Percentiles rank a stretch among this genome's conserved stretches.
Conservation (phyloP, 441 rosid genomes). For the Cnidoscolus chayamansa region DNA sequence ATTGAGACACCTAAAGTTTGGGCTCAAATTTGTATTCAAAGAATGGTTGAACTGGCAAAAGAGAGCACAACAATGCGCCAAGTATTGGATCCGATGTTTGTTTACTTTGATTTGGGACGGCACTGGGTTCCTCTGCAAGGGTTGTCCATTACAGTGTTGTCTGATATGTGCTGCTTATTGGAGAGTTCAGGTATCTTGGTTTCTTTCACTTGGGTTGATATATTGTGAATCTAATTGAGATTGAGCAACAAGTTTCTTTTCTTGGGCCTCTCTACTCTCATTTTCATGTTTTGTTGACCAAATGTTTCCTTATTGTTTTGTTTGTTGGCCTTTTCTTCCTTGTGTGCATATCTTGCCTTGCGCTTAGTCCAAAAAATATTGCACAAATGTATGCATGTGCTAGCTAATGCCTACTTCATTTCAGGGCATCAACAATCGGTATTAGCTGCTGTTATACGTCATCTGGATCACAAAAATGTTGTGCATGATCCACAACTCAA, state of each 20-base stretch:
- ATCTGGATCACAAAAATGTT: conserved; percentile 89
- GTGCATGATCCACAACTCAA: conserved; percentile 75
- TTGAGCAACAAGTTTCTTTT: too few species aligned
- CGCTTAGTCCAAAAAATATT: background rate
- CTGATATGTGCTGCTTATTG: conserved; percentile 71
- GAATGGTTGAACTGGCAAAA: conserved; percentile 85
- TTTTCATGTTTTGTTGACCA: too few species aligned
- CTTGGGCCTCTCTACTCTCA: too few species aligned
- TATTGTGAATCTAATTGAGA: too few species aligned
- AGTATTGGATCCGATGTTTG: conserved; percentile 79
- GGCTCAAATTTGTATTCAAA: conserved; percentile 94
- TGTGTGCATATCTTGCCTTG: background rate
- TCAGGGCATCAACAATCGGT: conserved; percentile 80
- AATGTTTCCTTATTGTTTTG: background rate
- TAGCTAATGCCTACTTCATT: conserved; percentile 26
- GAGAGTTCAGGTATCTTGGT: conserved; percentile 62
- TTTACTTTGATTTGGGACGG: conserved; percentile 68
- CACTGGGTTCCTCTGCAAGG: conserved; percentile 84
- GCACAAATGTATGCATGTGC: background rate
- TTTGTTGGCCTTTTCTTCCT: background rate
- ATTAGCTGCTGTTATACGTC: conserved; percentile 76
- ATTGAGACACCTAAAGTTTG: conserved; percentile 76
- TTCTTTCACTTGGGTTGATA: too few species aligned
- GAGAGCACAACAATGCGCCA: conserved; percentile 82
- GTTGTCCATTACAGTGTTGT: conserved; percentile 69